A percentile compares a stretch with the other conserved stretches of the same genome.
These are phyloP conservation scores for Dryadomyces quercus-mongolicae DNA, from an alignment of 2,329 filamentous ascomycete species.

Conservation along the genomic window DNA sequence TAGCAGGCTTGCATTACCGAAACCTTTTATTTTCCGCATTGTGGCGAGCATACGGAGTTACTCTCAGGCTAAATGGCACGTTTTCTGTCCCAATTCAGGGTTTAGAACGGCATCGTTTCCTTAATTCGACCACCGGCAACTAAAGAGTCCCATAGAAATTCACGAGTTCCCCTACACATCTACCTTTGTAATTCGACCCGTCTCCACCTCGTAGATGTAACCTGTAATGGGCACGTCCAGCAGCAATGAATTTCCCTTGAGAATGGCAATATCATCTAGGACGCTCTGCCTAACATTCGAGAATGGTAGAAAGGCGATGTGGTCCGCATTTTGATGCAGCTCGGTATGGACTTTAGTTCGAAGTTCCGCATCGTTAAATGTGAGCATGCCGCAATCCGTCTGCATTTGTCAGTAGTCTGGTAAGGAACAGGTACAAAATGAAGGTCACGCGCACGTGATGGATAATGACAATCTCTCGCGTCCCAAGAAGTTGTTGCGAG, in stretches of 20 bases:
- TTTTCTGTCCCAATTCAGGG: no score
- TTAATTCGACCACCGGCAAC: no score
- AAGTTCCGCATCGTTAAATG: constrained; percentile 46
- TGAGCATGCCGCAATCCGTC: constrained; percentile 63
- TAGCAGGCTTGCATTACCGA: no score
- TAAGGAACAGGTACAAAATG: neutral
- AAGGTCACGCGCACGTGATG: constrained; percentile 36
- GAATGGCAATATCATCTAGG: constrained; percentile 48
- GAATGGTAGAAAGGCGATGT: constrained; percentile 54
- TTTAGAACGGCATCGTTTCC: no score
- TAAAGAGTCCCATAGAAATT: no score
- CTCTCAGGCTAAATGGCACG: no score
- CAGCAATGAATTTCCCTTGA: constrained; percentile 50
- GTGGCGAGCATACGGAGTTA: no score
- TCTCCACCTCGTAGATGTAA: constrained; percentile 38
- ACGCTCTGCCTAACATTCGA: constrained; percentile 51
- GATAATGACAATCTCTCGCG: constrained; percentile 62
- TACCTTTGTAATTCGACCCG: constrained; percentile 5
- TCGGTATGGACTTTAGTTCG: constrained; percentile 43
- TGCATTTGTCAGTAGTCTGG: neutral
- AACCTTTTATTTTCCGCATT: no score
- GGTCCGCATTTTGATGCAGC: constrained; percentile 25
- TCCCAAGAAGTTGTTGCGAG: constrained; percentile 68
- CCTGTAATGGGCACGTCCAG: constrained; percentile 53
- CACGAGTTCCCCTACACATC: no score